These are phyloP conservation scores for Vitis rupestris DNA, from an alignment of 164 flowering plant genomes.

Conservation along the genomic window DNA sequence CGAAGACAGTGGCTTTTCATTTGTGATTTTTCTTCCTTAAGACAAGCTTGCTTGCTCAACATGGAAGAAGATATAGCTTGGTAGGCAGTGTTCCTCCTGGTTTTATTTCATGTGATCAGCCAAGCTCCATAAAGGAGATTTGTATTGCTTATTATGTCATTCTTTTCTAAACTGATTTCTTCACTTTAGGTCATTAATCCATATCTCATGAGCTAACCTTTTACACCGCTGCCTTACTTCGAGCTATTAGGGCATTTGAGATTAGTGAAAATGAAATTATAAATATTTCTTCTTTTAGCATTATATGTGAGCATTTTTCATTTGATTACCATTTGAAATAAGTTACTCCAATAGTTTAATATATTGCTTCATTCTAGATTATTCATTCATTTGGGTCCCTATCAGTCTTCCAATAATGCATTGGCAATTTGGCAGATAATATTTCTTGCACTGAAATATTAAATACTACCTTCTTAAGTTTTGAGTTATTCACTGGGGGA, in stretches of 20 bases:
- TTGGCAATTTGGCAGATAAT: no score
- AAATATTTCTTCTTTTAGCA: no score
- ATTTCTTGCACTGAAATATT: no score
- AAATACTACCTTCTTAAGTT: no score
- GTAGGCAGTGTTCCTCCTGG: neutral
- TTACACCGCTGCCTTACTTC: neutral
- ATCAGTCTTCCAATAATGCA: no score
- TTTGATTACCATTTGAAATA: neutral
- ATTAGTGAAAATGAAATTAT: neutral
- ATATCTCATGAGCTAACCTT: neutral
- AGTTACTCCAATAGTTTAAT: neutral
- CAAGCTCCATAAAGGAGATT: neutral
- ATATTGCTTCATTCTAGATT: no score
- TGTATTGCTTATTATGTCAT: conserved; percentile 1
- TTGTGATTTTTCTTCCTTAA: conserved; percentile 13
- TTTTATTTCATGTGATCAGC: neutral
- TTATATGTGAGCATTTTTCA: neutral
- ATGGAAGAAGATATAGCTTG: conserved; percentile 2
- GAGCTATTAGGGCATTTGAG: neutral
- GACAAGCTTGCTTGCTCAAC: conserved; percentile 9
- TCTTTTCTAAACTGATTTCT: conserved; percentile 3
- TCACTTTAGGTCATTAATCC: neutral
- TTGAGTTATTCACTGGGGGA: no score
- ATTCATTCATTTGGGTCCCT: no score
- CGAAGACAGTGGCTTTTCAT: neutral